Evolutionary conservation across 257 asterid species (phyloP), one percentile per base, ranked within the genome.

Genomic region (Anisodus acutangulus): DNA sequence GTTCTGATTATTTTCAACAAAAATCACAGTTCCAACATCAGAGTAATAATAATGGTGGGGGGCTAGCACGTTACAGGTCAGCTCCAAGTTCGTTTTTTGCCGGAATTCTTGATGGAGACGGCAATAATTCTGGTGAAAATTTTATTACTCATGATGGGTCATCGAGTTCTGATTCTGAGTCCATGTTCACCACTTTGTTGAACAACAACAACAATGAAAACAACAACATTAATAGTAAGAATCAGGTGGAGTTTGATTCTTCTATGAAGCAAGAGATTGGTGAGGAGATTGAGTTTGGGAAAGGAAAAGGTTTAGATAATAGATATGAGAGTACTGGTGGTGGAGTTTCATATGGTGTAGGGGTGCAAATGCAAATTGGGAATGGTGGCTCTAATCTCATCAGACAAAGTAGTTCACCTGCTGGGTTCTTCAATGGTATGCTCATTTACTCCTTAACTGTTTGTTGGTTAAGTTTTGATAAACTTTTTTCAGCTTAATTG

Each of bases 401-500:
- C 59, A 91, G 97, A 86, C 98, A 94, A 70, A 95, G 91, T 82
- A 94, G 97, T 70, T 94, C 98, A 64, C 98, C 98, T 22, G 93
- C 98, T 88, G 98, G 97, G 17, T 91, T 95, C 51, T 91, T 94
- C 88, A 82, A 88, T 85, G 98, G 98, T 95, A 94, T 13, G 57
- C 5, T 41, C 41, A 54, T 76, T 51, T 76, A 3, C 62, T 22
- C 80, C 69, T 54, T 43, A 6, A 22, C 49, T 4, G 54, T 60
- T 69, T 31, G 37, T 37, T 69, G 4, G 16, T 10, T 66, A 47
- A 71, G 31, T 45, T 71, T 41, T 22, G 8, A 43, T 35, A 70
- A 22, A 55, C 19, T 3, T 37, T 12, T 63, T 59, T 64, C 55
- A 10, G 53, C 17, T 80, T 80, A n/a, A 41, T 4, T 62, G 12